A percentile compares a stretch with the other conserved stretches of the same genome.
These are phyloP conservation scores for Salicornia ramosissima DNA, from an alignment of 148 eudicot genomes.

Conservation along the genomic window DNA sequence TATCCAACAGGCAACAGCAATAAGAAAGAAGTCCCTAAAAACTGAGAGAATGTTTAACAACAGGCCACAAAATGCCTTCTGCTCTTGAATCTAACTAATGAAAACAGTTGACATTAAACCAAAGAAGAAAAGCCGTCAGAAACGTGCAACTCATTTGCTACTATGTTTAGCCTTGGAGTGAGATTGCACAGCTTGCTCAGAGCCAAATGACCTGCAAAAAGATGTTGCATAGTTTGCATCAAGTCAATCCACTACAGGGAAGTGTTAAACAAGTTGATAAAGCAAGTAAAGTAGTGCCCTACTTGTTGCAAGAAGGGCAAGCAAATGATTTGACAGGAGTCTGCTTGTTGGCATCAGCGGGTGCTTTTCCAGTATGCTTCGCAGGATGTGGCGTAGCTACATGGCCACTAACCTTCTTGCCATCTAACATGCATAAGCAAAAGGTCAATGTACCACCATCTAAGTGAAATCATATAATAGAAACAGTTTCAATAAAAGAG, in stretches of 20 bases:
- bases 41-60: not conserved
- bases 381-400: slow-evolving; percentile 77
- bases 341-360: slow-evolving; percentile 47
- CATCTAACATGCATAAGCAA: slow-evolving; percentile 25
- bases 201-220: slow-evolving; percentile 51
- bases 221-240: not conserved
- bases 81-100: not conserved
- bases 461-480: not conserved
- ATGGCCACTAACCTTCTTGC: slow-evolving; percentile 52
- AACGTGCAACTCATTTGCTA: slow-evolving; percentile 15
- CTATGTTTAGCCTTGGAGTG: slow-evolving; percentile 73
- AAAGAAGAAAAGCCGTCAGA: not conserved
- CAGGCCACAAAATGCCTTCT: not conserved
- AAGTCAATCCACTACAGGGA: not conserved
- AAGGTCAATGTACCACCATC: not conserved
- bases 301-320: slow-evolving; percentile 59
- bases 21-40: not conserved
- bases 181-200: slow-evolving; percentile 59
- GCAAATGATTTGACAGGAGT: slow-evolving; percentile 49
- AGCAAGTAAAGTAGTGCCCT: slow-evolving; percentile 4
- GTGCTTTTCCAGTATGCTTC: slow-evolving; percentile 58
- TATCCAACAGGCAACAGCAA: not conserved
- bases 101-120: not conserved
- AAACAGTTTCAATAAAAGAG: not conserved
- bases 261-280: not conserved